Percentiles rank a stretch among this genome's conserved stretches.
These are phyloP conservation scores for Durio zibethinus DNA, from an alignment of 345 rosid genomes.

Conservation along the genomic window DNA sequence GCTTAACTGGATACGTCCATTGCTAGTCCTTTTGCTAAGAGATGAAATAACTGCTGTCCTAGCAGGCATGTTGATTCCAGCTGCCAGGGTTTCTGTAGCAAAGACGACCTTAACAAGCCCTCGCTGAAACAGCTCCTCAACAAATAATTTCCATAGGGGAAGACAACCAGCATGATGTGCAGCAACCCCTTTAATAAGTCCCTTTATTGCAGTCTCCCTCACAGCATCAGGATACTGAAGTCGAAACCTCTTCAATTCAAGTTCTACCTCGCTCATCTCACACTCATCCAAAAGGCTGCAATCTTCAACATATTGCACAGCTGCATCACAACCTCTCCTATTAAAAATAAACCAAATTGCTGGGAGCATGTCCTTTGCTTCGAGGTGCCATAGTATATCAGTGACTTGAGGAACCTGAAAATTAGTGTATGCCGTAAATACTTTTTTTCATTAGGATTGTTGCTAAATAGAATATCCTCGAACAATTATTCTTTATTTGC, in stretches of 20 bases:
- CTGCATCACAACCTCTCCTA: slow-evolving; percentile 93
- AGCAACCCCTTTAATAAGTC: slow-evolving; percentile 79
- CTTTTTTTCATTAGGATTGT: background rate
- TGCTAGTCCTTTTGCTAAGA: slow-evolving; percentile 68
- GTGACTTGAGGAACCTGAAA: slow-evolving; percentile 82
- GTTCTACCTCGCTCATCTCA: slow-evolving; percentile 81
- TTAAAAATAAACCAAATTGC: slow-evolving; percentile 95
- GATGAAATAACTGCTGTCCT: slow-evolving; percentile 88
- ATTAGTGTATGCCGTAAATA: slow-evolving; percentile 6
- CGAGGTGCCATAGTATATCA: slow-evolving; percentile 74
- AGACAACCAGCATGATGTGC: slow-evolving; percentile 99
- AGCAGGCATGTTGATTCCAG: slow-evolving; percentile 99
- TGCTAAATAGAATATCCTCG: slow-evolving; percentile 3
- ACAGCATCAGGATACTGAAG: slow-evolving; percentile 90
- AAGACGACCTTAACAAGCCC: slow-evolving; percentile 93
- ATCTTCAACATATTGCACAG: slow-evolving; percentile 83
- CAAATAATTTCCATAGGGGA: slow-evolving; percentile 91
- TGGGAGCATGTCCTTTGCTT: slow-evolving; percentile 80
- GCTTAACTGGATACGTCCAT: slow-evolving; percentile 66
- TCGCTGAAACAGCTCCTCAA: slow-evolving; percentile 84
- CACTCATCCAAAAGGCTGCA: slow-evolving; percentile 72
- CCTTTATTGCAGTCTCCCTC: slow-evolving; percentile 78
- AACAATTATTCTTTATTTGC: background rate
- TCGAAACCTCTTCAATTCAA: slow-evolving; percentile 76
- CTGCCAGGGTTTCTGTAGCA: slow-evolving; percentile 97